These are phyloP conservation scores for Cyclanthera cordifolia DNA, from an alignment of 306 rosid genomes.

Conservation along the genomic window DNA sequence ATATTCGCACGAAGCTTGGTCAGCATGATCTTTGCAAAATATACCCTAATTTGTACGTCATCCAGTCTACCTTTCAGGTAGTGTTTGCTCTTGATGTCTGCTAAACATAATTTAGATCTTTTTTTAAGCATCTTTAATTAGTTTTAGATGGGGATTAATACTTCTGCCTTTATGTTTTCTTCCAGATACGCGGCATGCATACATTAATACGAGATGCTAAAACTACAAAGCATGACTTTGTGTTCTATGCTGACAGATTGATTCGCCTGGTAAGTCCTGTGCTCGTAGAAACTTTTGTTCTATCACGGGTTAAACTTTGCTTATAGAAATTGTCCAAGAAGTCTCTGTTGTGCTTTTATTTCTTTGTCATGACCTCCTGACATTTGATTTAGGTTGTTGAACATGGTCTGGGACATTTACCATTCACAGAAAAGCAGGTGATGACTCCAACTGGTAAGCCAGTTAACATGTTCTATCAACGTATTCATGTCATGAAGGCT, in stretches of 20 bases:
- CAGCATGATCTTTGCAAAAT: constrained; percentile 98
- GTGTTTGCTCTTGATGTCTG: constrained; percentile 1
- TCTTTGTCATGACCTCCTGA: constrained; percentile 17
- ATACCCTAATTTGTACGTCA: constrained; percentile 80
- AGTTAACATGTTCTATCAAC: background rate
- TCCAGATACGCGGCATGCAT: constrained; percentile 95
- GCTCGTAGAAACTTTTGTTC: background rate
- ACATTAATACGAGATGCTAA: constrained; percentile 87
- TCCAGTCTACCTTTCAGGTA: constrained; percentile 99
- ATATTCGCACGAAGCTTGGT: constrained; percentile 92
- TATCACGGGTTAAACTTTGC: constrained; percentile 1
- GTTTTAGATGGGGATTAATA: constrained; percentile 1
- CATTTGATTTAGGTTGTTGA: constrained; percentile 77
- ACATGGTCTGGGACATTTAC: constrained; percentile 94
- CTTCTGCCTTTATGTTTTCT: constrained; percentile 10
- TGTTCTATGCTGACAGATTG: constrained; percentile 86
- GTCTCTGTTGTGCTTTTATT: background rate
- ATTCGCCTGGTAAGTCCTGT: constrained; percentile 72
- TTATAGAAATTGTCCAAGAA: background rate
- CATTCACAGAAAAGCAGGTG: constrained; percentile 94
- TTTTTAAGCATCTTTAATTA: too few species aligned
- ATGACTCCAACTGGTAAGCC: constrained; percentile 84
- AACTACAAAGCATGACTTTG: constrained; percentile 88
- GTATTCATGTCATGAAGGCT: background rate
- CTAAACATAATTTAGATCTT: background rate